Percentiles rank a stretch among this genome's conserved stretches.
Conservation (phyloP, 768 basidiomycete genomes). For the Calvatia gigantea region DNA sequence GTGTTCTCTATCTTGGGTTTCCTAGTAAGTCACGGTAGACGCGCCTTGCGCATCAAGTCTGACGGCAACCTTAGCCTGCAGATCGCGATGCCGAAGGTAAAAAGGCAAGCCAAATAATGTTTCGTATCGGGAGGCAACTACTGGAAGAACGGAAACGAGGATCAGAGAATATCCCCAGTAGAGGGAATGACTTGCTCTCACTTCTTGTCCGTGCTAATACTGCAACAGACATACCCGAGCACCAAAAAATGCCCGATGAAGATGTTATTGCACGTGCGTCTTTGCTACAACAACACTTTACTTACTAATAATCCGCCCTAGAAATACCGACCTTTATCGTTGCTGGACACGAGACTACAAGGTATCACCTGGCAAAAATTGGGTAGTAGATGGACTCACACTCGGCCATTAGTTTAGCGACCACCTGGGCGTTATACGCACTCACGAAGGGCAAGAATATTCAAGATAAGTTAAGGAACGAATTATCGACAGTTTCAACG, state of each 20-base stretch:
- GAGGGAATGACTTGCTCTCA: conserved; percentile 50
- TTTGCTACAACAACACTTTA: background rate
- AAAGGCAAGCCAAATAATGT: conserved; percentile 34
- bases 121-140: conserved; percentile 43
- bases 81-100: conserved; percentile 25
- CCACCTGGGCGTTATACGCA: conserved; percentile 51
- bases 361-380: conserved; percentile 19
- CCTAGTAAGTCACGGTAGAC: conserved; percentile 28
- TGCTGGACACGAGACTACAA: conserved; percentile 48
- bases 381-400: background rate
- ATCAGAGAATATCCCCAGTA: conserved; percentile 17
- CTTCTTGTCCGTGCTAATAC: conserved; percentile 56
- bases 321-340: conserved; percentile 50
- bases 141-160: conserved; percentile 43
- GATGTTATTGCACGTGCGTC: conserved; percentile 35
- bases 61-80: conserved; percentile 22
- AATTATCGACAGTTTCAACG: conserved; percentile 41
- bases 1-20: conserved; percentile 7
- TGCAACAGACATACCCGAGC: conserved; percentile 43
- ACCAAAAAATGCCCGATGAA: conserved; percentile 49
- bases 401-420: conserved; percentile 25
- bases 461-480: conserved; percentile 49
- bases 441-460: conserved; percentile 39
- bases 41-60: conserved; percentile 25
- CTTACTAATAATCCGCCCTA: conserved; percentile 14